phyloP scores from a whole-genome alignment of 78 protist species.

The Chrysochromulina parva region DNA sequence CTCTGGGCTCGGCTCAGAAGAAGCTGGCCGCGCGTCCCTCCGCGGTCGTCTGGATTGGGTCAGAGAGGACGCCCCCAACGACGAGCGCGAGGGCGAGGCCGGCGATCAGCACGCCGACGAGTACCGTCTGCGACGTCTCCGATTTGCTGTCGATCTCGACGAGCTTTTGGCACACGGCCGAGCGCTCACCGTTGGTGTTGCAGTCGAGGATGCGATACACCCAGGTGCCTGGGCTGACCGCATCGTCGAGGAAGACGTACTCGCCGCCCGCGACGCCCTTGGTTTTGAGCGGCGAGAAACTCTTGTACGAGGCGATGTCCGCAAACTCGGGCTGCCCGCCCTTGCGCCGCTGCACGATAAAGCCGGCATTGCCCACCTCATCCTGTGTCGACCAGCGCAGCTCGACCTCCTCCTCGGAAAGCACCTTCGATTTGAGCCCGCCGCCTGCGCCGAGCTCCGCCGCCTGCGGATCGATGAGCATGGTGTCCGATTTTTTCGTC shows the following conservation, averaged over 20 bases:
- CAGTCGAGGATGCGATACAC: conserved; percentile 4
- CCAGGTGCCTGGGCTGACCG: neutral
- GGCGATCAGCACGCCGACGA: neutral
- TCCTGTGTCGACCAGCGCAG: neutral
- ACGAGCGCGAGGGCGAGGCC: neutral
- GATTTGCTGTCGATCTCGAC: neutral
- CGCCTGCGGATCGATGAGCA: neutral
- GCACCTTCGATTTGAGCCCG: neutral
- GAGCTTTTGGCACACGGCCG: conserved; percentile 1
- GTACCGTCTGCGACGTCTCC: neutral
- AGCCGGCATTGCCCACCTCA: conserved; percentile 12
- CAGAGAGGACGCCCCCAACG: neutral
- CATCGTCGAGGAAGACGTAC: neutral
- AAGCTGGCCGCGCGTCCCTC: neutral
- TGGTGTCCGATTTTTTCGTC: neutral
- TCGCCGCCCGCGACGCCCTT: neutral
- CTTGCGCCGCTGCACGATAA: neutral
- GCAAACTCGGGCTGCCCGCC: neutral
- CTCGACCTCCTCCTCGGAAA: conserved; percentile 1
- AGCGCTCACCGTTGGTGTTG: neutral
- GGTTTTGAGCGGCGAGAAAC: neutral
- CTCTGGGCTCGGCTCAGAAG: too few relatives aligned
- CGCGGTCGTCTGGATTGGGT: neutral
- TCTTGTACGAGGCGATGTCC: neutral
- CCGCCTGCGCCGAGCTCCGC: conserved; percentile 20